These are phyloP conservation scores for Smittium culicis DNA, from an alignment of 371 early-diverging fungal genomes.

Conservation along the genomic window DNA sequence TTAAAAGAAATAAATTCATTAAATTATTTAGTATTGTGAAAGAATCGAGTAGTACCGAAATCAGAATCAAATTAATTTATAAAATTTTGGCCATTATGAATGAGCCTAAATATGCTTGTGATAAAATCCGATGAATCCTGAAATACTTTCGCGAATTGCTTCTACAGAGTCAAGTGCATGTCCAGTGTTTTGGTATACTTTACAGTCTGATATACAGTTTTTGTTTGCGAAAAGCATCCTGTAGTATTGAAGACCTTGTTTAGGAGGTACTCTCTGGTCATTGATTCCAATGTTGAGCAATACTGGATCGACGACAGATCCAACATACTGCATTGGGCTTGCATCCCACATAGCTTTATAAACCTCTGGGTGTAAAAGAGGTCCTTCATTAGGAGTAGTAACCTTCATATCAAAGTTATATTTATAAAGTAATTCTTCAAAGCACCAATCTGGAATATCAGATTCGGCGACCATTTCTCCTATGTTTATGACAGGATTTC, in stretches of 20 bases:
- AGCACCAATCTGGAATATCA: conserved; percentile 61
- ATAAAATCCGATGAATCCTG: conserved; percentile 7
- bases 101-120: neutral
- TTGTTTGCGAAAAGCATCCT: conserved; percentile 28
- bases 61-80: too few species aligned
- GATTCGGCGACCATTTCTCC: conserved; percentile 41
- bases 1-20: too few species aligned
- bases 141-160: conserved; percentile 37
- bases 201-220: conserved; percentile 28
- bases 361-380: conserved; percentile 33
- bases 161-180: conserved; percentile 52
- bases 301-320: conserved; percentile 41
- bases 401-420: conserved; percentile 23
- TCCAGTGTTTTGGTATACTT: conserved; percentile 43
- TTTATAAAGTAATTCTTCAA: conserved; percentile 36
- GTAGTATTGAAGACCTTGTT: conserved; percentile 38
- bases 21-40: too few species aligned
- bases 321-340: conserved; percentile 40
- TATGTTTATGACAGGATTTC: conserved; percentile 60
- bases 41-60: too few species aligned
- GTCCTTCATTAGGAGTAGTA: conserved; percentile 15
- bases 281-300: conserved; percentile 45
- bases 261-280: conserved; percentile 56
- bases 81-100: too few species aligned
- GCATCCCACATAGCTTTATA: conserved; percentile 37